A percentile compares a stretch with the other conserved stretches of the same genome.
Evolutionary conservation across 148 eudicot genomes (phyloP).

Genomic region (Gaultheria prostrata): DNA sequence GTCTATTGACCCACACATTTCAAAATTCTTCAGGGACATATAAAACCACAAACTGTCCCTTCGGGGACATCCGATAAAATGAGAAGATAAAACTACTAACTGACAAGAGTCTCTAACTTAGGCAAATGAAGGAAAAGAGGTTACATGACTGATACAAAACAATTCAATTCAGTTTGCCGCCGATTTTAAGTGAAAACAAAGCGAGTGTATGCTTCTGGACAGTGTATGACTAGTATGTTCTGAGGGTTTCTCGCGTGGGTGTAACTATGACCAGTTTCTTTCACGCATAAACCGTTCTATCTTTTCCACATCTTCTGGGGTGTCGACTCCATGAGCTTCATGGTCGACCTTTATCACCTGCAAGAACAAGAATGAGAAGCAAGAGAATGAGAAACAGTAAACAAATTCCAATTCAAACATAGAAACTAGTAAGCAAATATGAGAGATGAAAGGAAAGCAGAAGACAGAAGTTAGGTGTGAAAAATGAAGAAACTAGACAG

Average conservation of each 20-base stretch:
- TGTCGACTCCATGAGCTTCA: conserved; percentile 7
- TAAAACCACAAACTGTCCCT: no score
- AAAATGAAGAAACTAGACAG: neutral
- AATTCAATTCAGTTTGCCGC: neutral
- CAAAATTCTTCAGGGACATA: neutral
- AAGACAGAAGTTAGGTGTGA: neutral
- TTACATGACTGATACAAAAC: neutral
- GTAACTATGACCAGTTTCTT: neutral
- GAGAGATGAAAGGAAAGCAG: neutral
- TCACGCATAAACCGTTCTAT: neutral
- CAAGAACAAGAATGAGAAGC: neutral
- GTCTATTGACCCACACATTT: neutral
- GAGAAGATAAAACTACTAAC: no score
- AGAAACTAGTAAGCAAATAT: neutral
- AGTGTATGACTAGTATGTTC: neutral
- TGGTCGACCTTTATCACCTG: conserved; percentile 10
- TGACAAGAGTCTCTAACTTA: neutral
- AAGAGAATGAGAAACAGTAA: neutral
- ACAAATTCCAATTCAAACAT: neutral
- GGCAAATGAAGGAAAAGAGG: neutral
- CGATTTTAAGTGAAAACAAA: neutral
- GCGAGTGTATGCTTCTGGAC: neutral
- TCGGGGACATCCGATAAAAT: no score
- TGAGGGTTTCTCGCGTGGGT: neutral
- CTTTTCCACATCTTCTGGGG: conserved; percentile 9